Conservation (phyloP, 257 asterid genomes). For the Osmanthus fragrans region DNA sequence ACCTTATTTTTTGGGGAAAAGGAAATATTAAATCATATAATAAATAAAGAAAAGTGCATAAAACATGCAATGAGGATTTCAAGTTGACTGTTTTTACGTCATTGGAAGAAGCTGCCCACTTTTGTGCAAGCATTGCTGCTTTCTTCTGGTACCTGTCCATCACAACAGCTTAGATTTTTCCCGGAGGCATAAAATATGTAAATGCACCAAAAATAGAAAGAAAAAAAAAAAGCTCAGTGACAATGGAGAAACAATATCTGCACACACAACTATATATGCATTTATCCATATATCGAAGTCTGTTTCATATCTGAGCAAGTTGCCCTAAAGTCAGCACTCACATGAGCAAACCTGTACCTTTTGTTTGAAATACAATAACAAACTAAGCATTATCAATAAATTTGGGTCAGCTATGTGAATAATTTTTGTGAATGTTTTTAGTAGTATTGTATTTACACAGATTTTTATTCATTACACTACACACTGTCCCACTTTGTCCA, state of each 20-base stretch:
- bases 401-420: neutral
- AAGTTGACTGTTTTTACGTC: slow-evolving; percentile 37
- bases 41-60: neutral
- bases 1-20: slow-evolving; percentile 28
- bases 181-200: slow-evolving; percentile 10
- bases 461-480: neutral
- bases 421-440: neutral
- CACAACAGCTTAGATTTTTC: slow-evolving; percentile 4
- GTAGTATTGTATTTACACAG: neutral
- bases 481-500: too few relatives aligned
- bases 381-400: neutral
- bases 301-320: neutral
- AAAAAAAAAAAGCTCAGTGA: neutral
- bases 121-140: slow-evolving; percentile 49
- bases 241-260: neutral
- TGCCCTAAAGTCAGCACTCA: slow-evolving; percentile 2
- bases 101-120: slow-evolving; percentile 44
- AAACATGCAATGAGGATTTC: neutral
- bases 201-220: neutral
- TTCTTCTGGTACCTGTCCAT: slow-evolving; percentile 52
- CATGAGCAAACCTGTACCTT: neutral
- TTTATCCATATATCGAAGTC: slow-evolving; percentile 3
- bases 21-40: neutral
- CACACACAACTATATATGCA: neutral
- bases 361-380: neutral